These are phyloP conservation scores for Arabidopsis suecica DNA, from an alignment of 345 rosid species.

Conservation along the genomic window DNA sequence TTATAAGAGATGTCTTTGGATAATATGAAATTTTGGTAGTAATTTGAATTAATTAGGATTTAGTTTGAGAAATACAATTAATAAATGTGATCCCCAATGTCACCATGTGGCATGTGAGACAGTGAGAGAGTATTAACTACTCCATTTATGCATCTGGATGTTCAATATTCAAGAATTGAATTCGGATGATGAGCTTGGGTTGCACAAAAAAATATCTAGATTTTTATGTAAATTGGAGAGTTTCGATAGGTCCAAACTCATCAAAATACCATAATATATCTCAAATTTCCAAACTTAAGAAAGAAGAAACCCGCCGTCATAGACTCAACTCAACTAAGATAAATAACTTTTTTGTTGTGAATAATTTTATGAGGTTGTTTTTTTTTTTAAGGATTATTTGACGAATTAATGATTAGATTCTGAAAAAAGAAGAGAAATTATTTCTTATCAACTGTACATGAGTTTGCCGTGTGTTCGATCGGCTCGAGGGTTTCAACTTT, in stretches of 20 bases:
- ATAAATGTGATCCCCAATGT: not conserved
- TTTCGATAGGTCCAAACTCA: not conserved
- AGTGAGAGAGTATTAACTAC: not conserved
- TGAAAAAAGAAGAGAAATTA: too few species aligned
- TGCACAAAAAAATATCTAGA: not conserved
- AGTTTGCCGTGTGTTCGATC: too few species aligned
- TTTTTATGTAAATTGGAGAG: not conserved
- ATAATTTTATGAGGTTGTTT: too few species aligned
- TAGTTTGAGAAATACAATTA: not conserved
- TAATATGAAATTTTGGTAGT: not conserved
- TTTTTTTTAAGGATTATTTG: too few species aligned
- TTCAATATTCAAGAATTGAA: not conserved
- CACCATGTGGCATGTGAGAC: slow-evolving; percentile 12
- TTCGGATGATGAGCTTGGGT: not conserved
- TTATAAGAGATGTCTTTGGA: not conserved
- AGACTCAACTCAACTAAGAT: too few species aligned
- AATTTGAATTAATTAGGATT: not conserved
- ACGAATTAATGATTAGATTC: too few species aligned
- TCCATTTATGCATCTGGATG: slow-evolving; percentile 12
- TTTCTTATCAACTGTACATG: too few species aligned
- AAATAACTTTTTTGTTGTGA: too few species aligned
- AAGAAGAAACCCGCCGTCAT: not conserved
- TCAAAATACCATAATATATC: not conserved
- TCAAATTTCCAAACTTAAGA: not conserved
- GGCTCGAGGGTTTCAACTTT: too few species aligned